Percentiles rank a stretch among this genome's conserved stretches.
Evolutionary conservation across 176 grass and related monocot genomes (phyloP).

Genomic region (Phragmites australis): DNA sequence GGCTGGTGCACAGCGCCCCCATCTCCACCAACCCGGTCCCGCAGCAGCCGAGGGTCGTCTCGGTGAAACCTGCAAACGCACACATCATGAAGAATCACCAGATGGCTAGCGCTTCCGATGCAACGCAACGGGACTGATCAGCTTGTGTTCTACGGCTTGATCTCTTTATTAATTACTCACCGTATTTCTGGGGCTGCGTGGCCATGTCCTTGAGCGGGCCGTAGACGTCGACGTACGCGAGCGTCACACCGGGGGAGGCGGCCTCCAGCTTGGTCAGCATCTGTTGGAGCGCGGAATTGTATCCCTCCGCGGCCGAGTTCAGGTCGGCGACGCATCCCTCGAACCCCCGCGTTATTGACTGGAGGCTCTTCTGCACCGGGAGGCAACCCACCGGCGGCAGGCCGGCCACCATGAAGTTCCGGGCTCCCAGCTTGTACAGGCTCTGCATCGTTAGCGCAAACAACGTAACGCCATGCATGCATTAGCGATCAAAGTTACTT

Average conservation of each 20-base stretch:
- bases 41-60: constrained; percentile 45
- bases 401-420: constrained; percentile 50
- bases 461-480: too few relatives aligned
- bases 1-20: constrained; percentile 43
- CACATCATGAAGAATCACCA: not conserved
- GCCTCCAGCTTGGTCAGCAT: constrained; percentile 33
- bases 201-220: constrained; percentile 53
- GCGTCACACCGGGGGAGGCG: not conserved
- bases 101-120: not conserved
- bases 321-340: constrained; percentile 27
- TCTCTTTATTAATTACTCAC: too few relatives aligned
- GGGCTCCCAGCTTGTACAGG: constrained; percentile 44
- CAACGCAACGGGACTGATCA: too few relatives aligned
- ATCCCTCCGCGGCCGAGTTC: constrained; percentile 35
- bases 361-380: constrained; percentile 40
- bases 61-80: constrained; percentile 40
- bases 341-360: not conserved
- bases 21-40: constrained; percentile 43
- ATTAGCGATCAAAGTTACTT: not conserved
- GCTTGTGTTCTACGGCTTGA: too few relatives aligned
- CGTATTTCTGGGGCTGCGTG: constrained; percentile 45
- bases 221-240: constrained; percentile 53
- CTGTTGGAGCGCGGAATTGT: constrained; percentile 45
- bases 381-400: constrained; percentile 66
- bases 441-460: constrained; percentile 37